Evolutionary conservation across 768 basidiomycete species (phyloP), one percentile per base, ranked within the genome.

Genomic region (Pleurotus ostreatus): DNA sequence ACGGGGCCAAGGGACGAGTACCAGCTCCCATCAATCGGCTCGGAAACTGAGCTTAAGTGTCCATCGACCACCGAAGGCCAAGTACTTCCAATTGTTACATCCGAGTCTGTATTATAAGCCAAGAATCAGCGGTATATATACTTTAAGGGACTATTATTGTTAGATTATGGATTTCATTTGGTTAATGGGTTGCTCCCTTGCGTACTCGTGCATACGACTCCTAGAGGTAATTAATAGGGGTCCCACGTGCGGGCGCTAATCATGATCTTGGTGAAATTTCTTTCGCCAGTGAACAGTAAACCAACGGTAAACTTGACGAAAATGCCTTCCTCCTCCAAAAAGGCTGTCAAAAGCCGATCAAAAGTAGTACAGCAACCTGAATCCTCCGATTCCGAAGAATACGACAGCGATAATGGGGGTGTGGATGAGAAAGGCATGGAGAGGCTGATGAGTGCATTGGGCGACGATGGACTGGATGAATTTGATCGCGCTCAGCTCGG

Each of bases 391-490:
- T 53, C 51, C 16, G 51, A 53, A 20, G 39, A 52, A 1, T 40
- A 39, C 23, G 51, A 53, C 26, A 41, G 39, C 15, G 51, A 53
- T 20, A 40, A 53, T 53, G 81, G 74, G 8, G 81, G 75, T 23
- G 71, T 83, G 4, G 79, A 83, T 60, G 78, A 81, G 59, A 75
- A 76, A 61, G 84, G 83, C n/a, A 78, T 83, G 78, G 71, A 76
- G 61, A 70, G 77, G 46, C 71, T 85, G 4, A 76, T 85, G 71
- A 74, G 77, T 13, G 75, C 81, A 8, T 66, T 86, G 23, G 86
- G 84, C 11, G 85, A 86, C 18, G 83, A 88, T 58, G 84, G 80
- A 1, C 65, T 88, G 57, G 81, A 87, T 62, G 86, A 88, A 20
- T 80, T 83, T 63, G 87, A 82, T 48, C 73, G 75, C 55, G 80